These are phyloP conservation scores for Xylaria hypoxylon DNA, from an alignment of 2,329 filamentous ascomycete genomes.

Conservation along the genomic window DNA sequence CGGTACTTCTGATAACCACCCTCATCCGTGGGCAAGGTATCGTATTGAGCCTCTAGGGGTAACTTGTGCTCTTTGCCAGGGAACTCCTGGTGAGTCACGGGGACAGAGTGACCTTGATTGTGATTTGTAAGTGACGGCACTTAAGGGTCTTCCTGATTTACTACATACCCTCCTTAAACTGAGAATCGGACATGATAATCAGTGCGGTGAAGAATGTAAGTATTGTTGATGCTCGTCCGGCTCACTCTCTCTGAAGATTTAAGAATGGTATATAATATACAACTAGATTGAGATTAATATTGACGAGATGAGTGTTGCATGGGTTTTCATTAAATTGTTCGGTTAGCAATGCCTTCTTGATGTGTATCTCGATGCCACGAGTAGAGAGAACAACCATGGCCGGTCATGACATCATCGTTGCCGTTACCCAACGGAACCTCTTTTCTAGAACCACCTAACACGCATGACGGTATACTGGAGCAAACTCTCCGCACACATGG, in stretches of 20 bases:
- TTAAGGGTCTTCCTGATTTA: neutral
- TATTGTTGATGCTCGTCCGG: neutral
- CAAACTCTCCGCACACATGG: constrained; percentile 33
- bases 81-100: constrained; percentile 57
- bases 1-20: constrained; percentile 78
- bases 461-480: constrained; percentile 44
- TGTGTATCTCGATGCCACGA: constrained; percentile 2
- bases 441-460: constrained; percentile 11
- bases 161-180: constrained; percentile 53
- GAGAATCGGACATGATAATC: constrained; percentile 47
- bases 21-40: constrained; percentile 74
- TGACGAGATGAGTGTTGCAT: neutral
- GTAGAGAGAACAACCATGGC: constrained; percentile 6
- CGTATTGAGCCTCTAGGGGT: constrained; percentile 68
- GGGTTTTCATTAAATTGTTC: neutral
- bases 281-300: neutral
- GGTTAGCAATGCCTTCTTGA: neutral
- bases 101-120: constrained; percentile 53
- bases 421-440: constrained; percentile 37
- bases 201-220: neutral
- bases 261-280: neutral
- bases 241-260: neutral
- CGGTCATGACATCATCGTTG: constrained; percentile 48
- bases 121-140: constrained; percentile 5
- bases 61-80: constrained; percentile 62